These are phyloP conservation scores for Cucurbita argyrosperma DNA, from an alignment of 306 rosid genomes.

Conservation along the genomic window DNA sequence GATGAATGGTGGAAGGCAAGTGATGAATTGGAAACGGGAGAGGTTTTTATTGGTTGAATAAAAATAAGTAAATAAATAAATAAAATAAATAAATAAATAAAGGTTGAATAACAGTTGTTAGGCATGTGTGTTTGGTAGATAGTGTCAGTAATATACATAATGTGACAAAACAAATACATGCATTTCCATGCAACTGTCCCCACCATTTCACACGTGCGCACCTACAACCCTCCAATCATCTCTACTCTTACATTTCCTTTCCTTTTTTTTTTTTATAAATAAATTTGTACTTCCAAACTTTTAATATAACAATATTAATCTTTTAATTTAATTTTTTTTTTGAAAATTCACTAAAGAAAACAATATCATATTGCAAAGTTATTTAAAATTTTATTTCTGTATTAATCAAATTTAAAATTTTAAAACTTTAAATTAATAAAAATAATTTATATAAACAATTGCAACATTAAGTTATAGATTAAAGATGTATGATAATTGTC, in stretches of 20 bases:
- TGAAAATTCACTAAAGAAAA: no score
- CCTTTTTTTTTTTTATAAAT: not conserved
- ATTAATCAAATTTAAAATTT: no score
- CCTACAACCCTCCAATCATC: conserved; percentile 8
- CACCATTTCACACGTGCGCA: conserved; percentile 37
- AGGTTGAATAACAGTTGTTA: conserved; percentile 18
- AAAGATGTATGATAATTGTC: no score
- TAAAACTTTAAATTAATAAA: no score
- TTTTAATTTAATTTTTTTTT: no score
- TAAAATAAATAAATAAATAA: not conserved
- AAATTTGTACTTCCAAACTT: no score
- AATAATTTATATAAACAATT: no score
- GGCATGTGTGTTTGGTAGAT: conserved; percentile 58
- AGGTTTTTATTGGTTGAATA: not conserved
- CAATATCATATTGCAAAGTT: no score
- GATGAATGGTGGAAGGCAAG: not conserved
- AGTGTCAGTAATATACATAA: conserved; percentile 49
- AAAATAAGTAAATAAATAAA: no score
- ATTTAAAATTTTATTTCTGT: no score
- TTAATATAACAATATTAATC: no score
- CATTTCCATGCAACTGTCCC: conserved; percentile 81
- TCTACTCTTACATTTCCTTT: not conserved
- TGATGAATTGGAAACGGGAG: conserved; percentile 11
- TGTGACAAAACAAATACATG: conserved; percentile 46
- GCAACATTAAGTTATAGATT: no score